Base-by-base conservation (phyloP, 1,284 basidiomycete species). In the Irpex sp. region DNA sequence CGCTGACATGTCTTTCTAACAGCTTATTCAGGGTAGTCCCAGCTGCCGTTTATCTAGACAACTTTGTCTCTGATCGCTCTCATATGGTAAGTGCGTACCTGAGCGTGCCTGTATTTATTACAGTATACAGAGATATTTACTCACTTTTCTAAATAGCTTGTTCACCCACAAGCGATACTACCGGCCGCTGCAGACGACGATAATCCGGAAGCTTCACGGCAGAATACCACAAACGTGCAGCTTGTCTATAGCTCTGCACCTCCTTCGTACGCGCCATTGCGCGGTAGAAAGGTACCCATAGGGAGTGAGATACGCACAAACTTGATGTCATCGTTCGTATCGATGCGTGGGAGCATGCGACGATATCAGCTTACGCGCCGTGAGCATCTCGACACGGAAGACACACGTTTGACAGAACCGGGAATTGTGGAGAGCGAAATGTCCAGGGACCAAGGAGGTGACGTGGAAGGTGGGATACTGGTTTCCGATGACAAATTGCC, bases 41-140 rank as follows among this genome's bases (percentile, higher is more conserved):
- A 57, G 84, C 80, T 4, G 60, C 74, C 35, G 71, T 71, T 3
- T 88, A 81, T 69, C 73, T 91, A 19, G 76, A 82, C 64, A 68
- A 83, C 67, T 91, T 92, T 75, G 87, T 88, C 7, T 91, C 89
- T n/a, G 88, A 92, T 72, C 79, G 90, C 69, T 88, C 88, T 60
- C 90, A 92, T 73, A 92, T 92, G 89, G 87, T 89, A 63, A 70
- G 74, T 57, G 17, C 46, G 6, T 37, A 43, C 37, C 47, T 26
- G 26, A 26, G 26, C 26, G 26, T 26, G 4, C 26, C 26, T 26
- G 26, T 26, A 26, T 26, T 26, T 26, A 26, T 26, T 26, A 26
- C 26, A 26, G 26, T 26, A 26, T 3, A 26, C 26, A 26, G 26
- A 26, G 26, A 26, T 26, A 26, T 26, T 26, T 26, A 26, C 26